phyloP scores from a whole-genome alignment of 2,329 filamentous ascomycete species.

The Pestalotiopsis fici region DNA sequence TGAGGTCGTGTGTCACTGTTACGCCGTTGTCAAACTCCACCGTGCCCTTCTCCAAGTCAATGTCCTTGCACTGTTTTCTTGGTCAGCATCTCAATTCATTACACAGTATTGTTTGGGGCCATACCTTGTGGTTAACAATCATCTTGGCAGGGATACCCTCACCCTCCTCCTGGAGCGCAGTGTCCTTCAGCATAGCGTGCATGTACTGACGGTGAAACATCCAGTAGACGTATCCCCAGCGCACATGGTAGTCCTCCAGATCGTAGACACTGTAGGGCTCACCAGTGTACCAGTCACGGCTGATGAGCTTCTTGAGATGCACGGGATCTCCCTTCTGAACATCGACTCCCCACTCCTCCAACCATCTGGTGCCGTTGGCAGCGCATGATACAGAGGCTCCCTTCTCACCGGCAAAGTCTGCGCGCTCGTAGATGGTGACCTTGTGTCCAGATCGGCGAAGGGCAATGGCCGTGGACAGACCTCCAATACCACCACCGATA shows the following conservation, averaged over 20 bases:
- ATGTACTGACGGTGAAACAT: slow-evolving; percentile 62
- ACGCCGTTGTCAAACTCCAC: slow-evolving; percentile 56
- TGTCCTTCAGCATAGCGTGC: slow-evolving; percentile 39
- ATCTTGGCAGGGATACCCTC: slow-evolving; percentile 32
- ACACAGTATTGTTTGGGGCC: slow-evolving; percentile 30
- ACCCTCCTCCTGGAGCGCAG: slow-evolving; percentile 33
- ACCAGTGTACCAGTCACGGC: slow-evolving; percentile 70
- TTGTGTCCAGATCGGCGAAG: slow-evolving; percentile 47
- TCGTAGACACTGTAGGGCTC: slow-evolving; percentile 66
- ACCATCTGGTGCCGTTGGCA: slow-evolving; percentile 69
- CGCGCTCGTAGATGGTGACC: slow-evolving; percentile 65
- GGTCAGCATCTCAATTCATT: neutral
- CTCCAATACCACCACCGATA: slow-evolving; percentile 28
- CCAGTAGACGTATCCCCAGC: slow-evolving; percentile 66
- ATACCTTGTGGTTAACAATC: slow-evolving; percentile 30
- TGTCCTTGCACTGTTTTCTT: slow-evolving; percentile 23
- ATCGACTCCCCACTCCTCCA: slow-evolving; percentile 69
- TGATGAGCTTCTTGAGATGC: slow-evolving; percentile 66
- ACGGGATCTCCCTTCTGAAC: slow-evolving; percentile 66
- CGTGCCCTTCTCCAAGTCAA: slow-evolving; percentile 51
- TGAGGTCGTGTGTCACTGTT: slow-evolving; percentile 54
- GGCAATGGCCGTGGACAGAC: slow-evolving; percentile 46
- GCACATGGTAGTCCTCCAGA: slow-evolving; percentile 64
- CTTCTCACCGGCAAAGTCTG: slow-evolving; percentile 68
- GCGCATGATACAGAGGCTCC: slow-evolving; percentile 69